Conservation (phyloP, 75 land plant species). For the Picea glauca region DNA sequence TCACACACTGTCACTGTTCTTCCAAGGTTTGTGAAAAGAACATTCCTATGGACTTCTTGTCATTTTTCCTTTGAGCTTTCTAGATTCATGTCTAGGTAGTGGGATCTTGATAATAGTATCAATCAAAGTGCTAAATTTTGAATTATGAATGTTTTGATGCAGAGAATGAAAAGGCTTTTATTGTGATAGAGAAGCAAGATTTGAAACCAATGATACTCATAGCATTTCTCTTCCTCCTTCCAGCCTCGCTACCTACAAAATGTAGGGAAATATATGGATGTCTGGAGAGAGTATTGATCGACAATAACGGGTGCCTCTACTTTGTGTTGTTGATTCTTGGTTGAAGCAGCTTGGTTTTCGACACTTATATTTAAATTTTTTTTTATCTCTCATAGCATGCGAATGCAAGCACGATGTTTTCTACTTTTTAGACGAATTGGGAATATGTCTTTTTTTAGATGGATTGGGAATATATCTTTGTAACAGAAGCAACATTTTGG, state of each 20-base stretch:
- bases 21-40: conserved; percentile 51
- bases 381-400: conserved; percentile 31
- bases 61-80: background rate
- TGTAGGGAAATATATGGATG: conserved; percentile 67
- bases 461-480: conserved; percentile 1
- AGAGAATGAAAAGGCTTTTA: background rate
- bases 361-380: conserved; percentile 76
- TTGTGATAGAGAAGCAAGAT: conserved; percentile 13
- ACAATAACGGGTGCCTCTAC: conserved; percentile 35
- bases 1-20: conserved; percentile 73
- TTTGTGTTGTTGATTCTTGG: conserved; percentile 72
- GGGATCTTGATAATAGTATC: background rate
- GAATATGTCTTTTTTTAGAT: background rate
- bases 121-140: background rate
- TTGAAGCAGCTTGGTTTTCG: conserved; percentile 71
- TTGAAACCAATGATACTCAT: conserved; percentile 23
- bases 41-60: background rate
- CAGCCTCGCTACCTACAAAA: conserved; percentile 86
- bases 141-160: too few species aligned
- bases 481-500: background rate
- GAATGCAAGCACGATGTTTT: background rate
- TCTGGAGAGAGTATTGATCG: conserved; percentile 43
- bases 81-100: background rate
- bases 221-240: conserved; percentile 58
- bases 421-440: too few species aligned